Evolutionary conservation across 768 basidiomycete genomes (phyloP), one percentile per base, ranked within the genome.

Genomic region (Exidia glandulosa): DNA sequence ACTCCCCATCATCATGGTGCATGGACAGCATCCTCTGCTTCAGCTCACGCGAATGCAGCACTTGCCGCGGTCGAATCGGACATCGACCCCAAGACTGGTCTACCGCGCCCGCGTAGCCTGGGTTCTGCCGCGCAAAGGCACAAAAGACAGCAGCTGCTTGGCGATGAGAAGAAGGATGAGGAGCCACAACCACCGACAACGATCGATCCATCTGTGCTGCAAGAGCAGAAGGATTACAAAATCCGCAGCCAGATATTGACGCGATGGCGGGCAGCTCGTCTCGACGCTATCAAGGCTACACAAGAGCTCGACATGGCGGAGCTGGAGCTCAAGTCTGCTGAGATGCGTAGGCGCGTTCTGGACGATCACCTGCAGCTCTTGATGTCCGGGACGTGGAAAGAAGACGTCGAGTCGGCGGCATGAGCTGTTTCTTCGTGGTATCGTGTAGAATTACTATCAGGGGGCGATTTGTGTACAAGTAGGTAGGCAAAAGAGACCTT

Each of bases 361-460:
- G 60, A 61, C 12, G 52, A 32, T 29, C 32, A 57, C 32, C 37
- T 61, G 9, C 29, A 57, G 27, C 60, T 56, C 32, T 56, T 56
- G 16, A 32, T 33, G 25, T 32, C 27, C 33, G 56, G 60, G 16
- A 56, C 9, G 50, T 36, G 41, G 41, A 23, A 13, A 14, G 41
- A 45, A 6, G 41, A 45, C 10, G 23, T 45, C 16, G 41, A 45
- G n/a, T n/a, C n/a, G n/a, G n/a, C n/a, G n/a, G n/a, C 41, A 19
- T 45, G 41, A 10, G 41, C 41, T 45, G 41, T 14, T 45, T 23
- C 19, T 45, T 14, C 16, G 19, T 45, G 2, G 6, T 45, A 6
- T n/a, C n/a, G n/a, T n/a, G n/a, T n/a, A n/a, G n/a, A n/a, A 19
- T 14, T 10, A 14, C 41, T 1, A 19, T 14, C 2, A 19, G 41